Evolutionary conservation across 2,329 filamentous ascomycete species (phyloP), one percentile per base, ranked within the genome.

Genomic region (Westerdykella ornata): DNA sequence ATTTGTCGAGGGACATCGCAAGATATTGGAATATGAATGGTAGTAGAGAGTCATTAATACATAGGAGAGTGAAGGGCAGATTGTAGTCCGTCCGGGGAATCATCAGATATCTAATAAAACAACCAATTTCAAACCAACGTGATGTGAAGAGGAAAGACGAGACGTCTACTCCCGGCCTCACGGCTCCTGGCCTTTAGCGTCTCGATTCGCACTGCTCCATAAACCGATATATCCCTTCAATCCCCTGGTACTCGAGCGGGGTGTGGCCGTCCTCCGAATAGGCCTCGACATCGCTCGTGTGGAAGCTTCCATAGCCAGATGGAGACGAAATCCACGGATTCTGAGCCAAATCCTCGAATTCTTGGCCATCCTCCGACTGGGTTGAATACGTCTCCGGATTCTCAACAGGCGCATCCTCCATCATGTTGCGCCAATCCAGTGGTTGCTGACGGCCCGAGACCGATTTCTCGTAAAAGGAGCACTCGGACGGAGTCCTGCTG

Each of bases 141-240:
- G 16, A 33, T 26, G 22, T 26, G 22, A 26, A 26, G 12, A 26
- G 7, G 12, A 26, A 11, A 4, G 22, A 8, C 8, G 22, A 26
- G 12, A 11, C 7, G 12, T 26, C 8, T 26, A 26, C 22, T 26
- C 22, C 12, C 22, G 8, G 8, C 35, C 13, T 37, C 20, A n/a
- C 31, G 15, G 18, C 22, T 43, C 43, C 36, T 40, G 42, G 28
- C 36, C 43, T 15, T 20, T 39, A 32, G 15, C 37, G 28, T 39
- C 47, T 52, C 19, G 67, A 64, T 59, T 83, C 79, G 52, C 80
- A 81, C 48, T 82, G 74, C 51, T 80, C 76, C 44, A 84, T 69
- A 55, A 84, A 84, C 38, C 72, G 71, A 53, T 81, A 80, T 26
- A 85, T 82, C 3, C 80, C 81, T 54, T 84, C 77, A 12, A 80